phyloP scores from a whole-genome alignment of 352 stramenopile genomes.

The Pythium phragmitis region DNA sequence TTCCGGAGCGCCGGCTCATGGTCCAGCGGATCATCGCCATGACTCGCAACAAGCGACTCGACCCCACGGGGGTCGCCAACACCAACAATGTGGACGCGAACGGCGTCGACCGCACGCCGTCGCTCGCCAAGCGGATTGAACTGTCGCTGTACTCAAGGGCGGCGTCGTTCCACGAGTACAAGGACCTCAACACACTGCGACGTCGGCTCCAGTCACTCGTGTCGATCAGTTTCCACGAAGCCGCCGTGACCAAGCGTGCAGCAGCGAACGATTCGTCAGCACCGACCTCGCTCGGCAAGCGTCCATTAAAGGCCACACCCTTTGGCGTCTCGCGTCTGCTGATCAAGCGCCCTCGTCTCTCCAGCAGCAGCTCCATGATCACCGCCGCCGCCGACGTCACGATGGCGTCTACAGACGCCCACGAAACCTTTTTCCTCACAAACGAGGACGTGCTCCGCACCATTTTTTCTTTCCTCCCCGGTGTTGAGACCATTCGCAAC shows the following conservation, averaged over 20 bases:
- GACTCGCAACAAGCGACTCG: conserved; percentile 66
- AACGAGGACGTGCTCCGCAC: conserved; percentile 69
- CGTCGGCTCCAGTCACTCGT: conserved; percentile 80
- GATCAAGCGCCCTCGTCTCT: conserved; percentile 52
- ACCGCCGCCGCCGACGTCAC: not conserved
- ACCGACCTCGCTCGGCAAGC: conserved; percentile 42
- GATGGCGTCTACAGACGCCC: conserved; percentile 1
- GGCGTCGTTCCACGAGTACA: conserved; percentile 83
- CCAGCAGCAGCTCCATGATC: not conserved
- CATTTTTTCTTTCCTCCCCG: conserved; percentile 70
- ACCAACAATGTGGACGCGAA: conserved; percentile 26
- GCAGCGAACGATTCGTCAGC: conserved; percentile 28
- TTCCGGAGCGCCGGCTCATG: conserved; percentile 79
- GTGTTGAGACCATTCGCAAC: conserved; percentile 63
- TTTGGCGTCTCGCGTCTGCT: conserved; percentile 65
- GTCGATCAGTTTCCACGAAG: conserved; percentile 86
- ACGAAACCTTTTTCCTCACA: conserved; percentile 55
- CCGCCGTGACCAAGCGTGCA: conserved; percentile 55
- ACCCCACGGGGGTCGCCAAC: conserved; percentile 15
- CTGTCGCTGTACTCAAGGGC: conserved; percentile 82
- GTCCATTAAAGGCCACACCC: conserved; percentile 37
- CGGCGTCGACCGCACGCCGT: conserved; percentile 65
- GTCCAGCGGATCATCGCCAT: conserved; percentile 88
- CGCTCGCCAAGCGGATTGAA: conserved; percentile 84
- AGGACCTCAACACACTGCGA: conserved; percentile 81